Percentiles rank a stretch among this genome's conserved stretches.
Evolutionary conservation across 2,329 filamentous ascomycete species (phyloP).

Genomic region (Pezicula rhizophila): DNA sequence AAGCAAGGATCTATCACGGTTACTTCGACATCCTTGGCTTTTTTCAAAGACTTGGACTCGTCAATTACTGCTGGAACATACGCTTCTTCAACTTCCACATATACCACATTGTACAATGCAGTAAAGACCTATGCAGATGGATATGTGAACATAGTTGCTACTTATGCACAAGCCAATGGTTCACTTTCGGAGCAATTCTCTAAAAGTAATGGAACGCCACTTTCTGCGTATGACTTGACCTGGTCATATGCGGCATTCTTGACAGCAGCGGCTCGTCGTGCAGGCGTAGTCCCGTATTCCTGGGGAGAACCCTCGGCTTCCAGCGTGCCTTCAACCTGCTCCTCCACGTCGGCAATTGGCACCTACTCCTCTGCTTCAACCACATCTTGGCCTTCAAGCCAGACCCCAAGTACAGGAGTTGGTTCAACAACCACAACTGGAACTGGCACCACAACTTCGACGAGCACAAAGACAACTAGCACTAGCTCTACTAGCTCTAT

Average conservation of each 20-base stretch:
- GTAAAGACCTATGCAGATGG: conserved; percentile 59
- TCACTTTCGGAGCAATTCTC: conserved; percentile 62
- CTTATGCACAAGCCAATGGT: conserved; percentile 52
- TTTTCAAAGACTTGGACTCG: conserved; percentile 63
- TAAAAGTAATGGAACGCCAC: conserved; percentile 43
- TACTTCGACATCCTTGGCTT: conserved; percentile 57
- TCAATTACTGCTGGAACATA: conserved; percentile 58
- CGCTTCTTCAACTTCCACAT: conserved; percentile 50
- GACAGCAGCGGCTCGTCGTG: conserved; percentile 52
- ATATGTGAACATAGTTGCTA: conserved; percentile 42
- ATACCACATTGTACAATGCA: conserved; percentile 55
- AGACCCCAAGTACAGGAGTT: conserved; percentile 19
- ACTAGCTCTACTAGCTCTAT: conserved; percentile 2
- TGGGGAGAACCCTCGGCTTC: conserved; percentile 45
- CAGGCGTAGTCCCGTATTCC: conserved; percentile 46
- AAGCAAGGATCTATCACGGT: conserved; percentile 56
- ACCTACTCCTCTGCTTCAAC: conserved; percentile 41
- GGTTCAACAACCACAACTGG: conserved; percentile 8
- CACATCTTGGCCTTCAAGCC: conserved; percentile 40
- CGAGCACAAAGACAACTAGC: conserved; percentile 7
- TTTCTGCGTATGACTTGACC: conserved; percentile 62
- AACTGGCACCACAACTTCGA: conserved; percentile 6
- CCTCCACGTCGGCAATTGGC: conserved; percentile 39
- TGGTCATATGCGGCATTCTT: conserved; percentile 71
- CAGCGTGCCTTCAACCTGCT: conserved; percentile 44